Evolutionary conservation across 139 green algal genomes (phyloP), one percentile per base, ranked within the genome.

Genomic region (Picochlorum costavermella): DNA sequence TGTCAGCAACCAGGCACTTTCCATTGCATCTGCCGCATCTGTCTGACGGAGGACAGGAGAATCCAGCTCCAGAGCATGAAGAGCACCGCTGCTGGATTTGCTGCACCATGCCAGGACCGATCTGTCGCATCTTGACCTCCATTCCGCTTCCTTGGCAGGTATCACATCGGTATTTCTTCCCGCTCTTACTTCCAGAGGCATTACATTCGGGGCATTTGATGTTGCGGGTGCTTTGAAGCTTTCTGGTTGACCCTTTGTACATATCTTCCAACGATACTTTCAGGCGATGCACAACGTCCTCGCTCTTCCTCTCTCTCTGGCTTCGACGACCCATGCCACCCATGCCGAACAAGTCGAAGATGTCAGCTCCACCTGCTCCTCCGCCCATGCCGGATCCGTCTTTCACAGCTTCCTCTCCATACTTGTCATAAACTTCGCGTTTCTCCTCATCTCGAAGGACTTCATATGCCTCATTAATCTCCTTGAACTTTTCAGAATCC

Each of bases 31-130:
- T 56, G 13, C 9, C 2, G 82, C 94, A 99, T 33, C 78, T 70
- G 78, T 99, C 88, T 12, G 78, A 58, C 8, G 76, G 56, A 16
- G 84, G 81, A 31, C 70, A 77, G 49, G 44, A 61, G 68, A 85
- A 85, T 10, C 94, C 94, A 16, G 55, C 84, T 63, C 91, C 89
- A 14, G 40, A 56, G 78, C 94, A 99, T 29, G 69, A 75, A 8
- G 29, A 63, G 82, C 94, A 99, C 8, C 83, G 80, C 23, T 83
- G 70, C 83, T 98, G 94, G 72, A 98, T 95, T 77, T 99, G 94
- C 83, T 97, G 92, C 79, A 99, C 88, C 94, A 99, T 99, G 60
- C 93, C 95, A 26, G 94, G 94, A 0, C 92, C 94, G 25, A 99
- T 61, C 3, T 91, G 87, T 29, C 92, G 79, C 50, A 98, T 85